These are phyloP conservation scores for Skeletonema costatum DNA, from an alignment of 108 stramenopile genomes.

Conservation along the genomic window DNA sequence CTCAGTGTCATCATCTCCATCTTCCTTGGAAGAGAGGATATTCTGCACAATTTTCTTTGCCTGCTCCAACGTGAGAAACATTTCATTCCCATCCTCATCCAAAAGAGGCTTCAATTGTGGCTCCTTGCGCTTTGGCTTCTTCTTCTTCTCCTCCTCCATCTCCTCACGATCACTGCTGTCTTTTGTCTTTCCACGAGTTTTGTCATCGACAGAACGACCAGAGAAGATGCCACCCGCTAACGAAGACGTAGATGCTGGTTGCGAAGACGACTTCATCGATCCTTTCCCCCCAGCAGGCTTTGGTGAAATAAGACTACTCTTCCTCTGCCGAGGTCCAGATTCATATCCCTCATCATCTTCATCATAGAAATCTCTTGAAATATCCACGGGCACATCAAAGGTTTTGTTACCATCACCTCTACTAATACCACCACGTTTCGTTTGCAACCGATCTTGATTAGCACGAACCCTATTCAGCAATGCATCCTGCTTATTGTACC, in stretches of 20 bases:
- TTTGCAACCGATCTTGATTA: conserved; percentile 44
- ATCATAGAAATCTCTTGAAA: conserved; percentile 46
- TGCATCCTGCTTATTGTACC: conserved; percentile 26
- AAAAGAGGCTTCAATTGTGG: conserved; percentile 34
- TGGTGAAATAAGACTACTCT: conserved; percentile 54
- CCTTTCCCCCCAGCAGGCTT: conserved; percentile 63
- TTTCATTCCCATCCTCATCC: conserved; percentile 66
- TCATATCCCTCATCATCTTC: conserved; percentile 67
- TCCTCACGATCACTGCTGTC: background rate
- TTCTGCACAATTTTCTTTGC: conserved; percentile 54
- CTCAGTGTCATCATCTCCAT: conserved; percentile 18
- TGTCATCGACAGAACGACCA: conserved; percentile 21
- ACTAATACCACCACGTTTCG: background rate
- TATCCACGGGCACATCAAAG: conserved; percentile 10
- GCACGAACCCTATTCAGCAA: conserved; percentile 46
- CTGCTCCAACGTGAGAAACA: conserved; percentile 68
- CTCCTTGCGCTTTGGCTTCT: conserved; percentile 32
- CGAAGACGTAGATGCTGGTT: conserved; percentile 2
- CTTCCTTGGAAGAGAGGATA: conserved; percentile 22
- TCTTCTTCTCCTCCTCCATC: background rate
- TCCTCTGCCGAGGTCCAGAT: conserved; percentile 7
- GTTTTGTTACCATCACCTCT: background rate
- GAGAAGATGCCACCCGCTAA: conserved; percentile 53
- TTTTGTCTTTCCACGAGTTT: background rate
- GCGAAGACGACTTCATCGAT: conserved; percentile 7